Percentiles rank a stretch among this genome's conserved stretches.
phyloP scores from a whole-genome alignment of 495 filamentous ascomycete genomes.

The Talaromyces nanjingensis region DNA sequence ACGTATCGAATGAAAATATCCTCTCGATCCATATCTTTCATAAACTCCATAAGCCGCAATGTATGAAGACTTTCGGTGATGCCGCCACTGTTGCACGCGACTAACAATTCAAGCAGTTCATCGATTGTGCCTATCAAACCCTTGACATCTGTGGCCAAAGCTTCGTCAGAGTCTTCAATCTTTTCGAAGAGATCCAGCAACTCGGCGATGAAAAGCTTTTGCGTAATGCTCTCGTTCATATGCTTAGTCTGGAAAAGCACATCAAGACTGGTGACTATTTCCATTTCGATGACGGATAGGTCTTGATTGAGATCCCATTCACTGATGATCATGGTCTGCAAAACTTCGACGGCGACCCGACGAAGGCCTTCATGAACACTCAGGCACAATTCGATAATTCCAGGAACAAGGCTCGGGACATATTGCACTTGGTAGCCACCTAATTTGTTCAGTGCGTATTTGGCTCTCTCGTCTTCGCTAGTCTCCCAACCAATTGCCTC shows the following conservation, averaged over 20 bases:
- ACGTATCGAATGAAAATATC: conserved; percentile 97
- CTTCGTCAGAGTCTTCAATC: conserved; percentile 61
- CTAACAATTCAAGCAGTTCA: conserved; percentile 83
- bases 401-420: conserved; percentile 82
- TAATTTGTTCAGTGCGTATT: conserved; percentile 75
- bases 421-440: conserved; percentile 98
- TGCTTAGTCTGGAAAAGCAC: conserved; percentile 82
- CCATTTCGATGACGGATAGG: conserved; percentile 84
- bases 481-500: conserved; percentile 97
- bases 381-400: conserved; percentile 88
- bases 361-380: conserved; percentile 91
- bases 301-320: conserved; percentile 98
- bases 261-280: conserved; percentile 94
- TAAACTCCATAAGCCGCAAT: conserved; percentile 88
- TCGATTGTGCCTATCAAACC: conserved; percentile 76
- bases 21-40: conserved; percentile 94
- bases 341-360: conserved; percentile 81
- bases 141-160: conserved; percentile 67
- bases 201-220: conserved; percentile 89
- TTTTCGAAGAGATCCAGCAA: conserved; percentile 73
- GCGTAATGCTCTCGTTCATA: conserved; percentile 78
- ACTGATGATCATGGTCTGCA: conserved; percentile 96
- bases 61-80: conserved; percentile 79
- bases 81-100: conserved; percentile 83
- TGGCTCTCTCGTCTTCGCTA: conserved; percentile 59